Evolutionary conservation across 228 moss, liverwort and hornwort genomes (phyloP).

Genomic region (Sphagnum magellanicum): DNA sequence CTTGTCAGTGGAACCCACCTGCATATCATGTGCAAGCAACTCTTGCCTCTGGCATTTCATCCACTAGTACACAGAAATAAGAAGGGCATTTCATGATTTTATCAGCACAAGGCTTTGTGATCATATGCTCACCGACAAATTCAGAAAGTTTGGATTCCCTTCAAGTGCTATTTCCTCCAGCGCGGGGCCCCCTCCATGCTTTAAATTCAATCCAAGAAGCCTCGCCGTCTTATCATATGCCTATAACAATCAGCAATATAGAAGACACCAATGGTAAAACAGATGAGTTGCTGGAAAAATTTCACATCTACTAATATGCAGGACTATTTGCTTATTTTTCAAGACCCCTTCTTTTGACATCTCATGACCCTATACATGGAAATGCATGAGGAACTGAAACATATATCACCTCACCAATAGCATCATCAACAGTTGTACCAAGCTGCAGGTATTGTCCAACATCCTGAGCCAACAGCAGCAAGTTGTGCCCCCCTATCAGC

Average conservation of each 20-base stretch:
- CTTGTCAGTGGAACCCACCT: too few relatives aligned
- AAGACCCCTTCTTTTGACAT: too few relatives aligned
- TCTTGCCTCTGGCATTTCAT: too few relatives aligned
- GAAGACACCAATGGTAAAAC: not conserved
- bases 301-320: too few relatives aligned
- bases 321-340: too few relatives aligned
- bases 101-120: too few relatives aligned
- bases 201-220: constrained; percentile 73
- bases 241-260: constrained; percentile 19
- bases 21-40: too few relatives aligned
- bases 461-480: constrained; percentile 81
- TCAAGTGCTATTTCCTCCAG: constrained; percentile 85
- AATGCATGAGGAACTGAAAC: not conserved
- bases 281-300: not conserved
- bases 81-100: too few relatives aligned
- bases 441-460: constrained; percentile 91
- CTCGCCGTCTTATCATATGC: constrained; percentile 96
- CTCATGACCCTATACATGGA: too few relatives aligned
- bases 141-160: constrained; percentile 51
- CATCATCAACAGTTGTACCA: constrained; percentile 96
- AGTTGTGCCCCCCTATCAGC: constrained; percentile 80
- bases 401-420: constrained; percentile 85
- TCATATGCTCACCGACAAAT: constrained; percentile 60
- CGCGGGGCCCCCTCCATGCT: constrained; percentile 88
- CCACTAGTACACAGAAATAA: too few relatives aligned